These are phyloP conservation scores for Aureobasidium sp. DNA, from an alignment of 2,329 filamentous ascomycete genomes.

Conservation along the genomic window DNA sequence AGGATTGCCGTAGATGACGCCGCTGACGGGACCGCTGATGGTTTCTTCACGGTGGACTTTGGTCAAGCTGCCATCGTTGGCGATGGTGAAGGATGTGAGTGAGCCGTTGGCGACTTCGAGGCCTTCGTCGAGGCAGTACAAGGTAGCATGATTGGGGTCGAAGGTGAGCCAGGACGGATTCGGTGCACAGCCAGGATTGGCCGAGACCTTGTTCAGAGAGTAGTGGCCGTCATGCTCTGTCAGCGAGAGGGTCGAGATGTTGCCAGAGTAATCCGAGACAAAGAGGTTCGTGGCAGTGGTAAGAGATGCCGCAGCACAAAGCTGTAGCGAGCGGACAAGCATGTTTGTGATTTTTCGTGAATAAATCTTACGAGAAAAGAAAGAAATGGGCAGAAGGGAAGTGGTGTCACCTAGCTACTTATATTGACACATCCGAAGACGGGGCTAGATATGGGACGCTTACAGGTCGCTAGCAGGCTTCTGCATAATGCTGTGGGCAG, in stretches of 20 bases:
- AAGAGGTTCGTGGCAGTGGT: slow-evolving; percentile 34
- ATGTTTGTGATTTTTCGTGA: not conserved
- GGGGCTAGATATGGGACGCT: not conserved
- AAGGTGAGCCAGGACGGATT: slow-evolving; percentile 57
- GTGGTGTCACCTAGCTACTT: slow-evolving; percentile 4
- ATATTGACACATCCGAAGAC: not conserved
- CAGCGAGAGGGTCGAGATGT: slow-evolving; percentile 36
- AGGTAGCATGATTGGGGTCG: slow-evolving; percentile 41
- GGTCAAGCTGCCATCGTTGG: slow-evolving; percentile 34
- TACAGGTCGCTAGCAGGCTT: not conserved
- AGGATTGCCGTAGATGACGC: slow-evolving; percentile 34
- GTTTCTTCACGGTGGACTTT: slow-evolving; percentile 30
- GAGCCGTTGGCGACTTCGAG: slow-evolving; percentile 42
- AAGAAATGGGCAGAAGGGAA: not conserved
- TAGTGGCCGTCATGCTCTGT: slow-evolving; percentile 26
- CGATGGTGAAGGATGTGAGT: slow-evolving; percentile 37
- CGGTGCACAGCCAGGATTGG: slow-evolving; percentile 43
- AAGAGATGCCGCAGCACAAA: slow-evolving; percentile 15
- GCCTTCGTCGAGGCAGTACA: slow-evolving; percentile 58
- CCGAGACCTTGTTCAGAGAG: slow-evolving; percentile 39
- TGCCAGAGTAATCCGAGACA: slow-evolving; percentile 40
- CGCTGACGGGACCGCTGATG: slow-evolving; percentile 35
- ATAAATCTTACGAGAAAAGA: no score
- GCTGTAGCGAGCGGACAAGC: slow-evolving; percentile 6
- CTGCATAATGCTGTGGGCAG: slow-evolving; percentile 1